Evolutionary conservation across 345 rosid species (phyloP).

Genomic region (Eucalyptus paniculata): DNA sequence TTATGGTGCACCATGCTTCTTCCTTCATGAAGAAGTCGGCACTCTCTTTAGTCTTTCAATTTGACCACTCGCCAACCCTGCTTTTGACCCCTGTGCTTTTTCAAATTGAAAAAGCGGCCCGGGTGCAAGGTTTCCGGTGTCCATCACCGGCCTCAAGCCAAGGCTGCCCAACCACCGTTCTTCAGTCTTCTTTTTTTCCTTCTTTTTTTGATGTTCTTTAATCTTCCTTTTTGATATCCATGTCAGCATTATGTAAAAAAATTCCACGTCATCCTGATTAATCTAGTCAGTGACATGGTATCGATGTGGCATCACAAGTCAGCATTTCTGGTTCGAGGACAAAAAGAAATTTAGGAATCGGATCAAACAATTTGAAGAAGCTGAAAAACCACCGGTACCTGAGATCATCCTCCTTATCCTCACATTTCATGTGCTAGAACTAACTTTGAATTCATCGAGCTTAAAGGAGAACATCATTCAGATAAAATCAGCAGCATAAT

Average conservation of each 20-base stretch:
- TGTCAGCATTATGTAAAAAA: not conserved
- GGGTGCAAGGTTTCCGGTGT: not conserved
- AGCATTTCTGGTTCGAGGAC: not conserved
- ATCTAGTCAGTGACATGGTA: not conserved
- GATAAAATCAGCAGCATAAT: not conserved
- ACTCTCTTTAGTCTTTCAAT: not conserved
- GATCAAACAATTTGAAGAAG: not conserved
- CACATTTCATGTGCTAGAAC: not conserved
- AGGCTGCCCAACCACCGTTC: not conserved
- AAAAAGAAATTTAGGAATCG: not conserved
- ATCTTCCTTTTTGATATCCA: not conserved
- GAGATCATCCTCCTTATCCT: not conserved
- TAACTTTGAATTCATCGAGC: not conserved
- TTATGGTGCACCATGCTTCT: not conserved
- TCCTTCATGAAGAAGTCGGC: not conserved
- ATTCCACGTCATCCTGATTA: not conserved
- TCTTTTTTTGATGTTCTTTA: not conserved
- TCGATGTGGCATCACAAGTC: not conserved
- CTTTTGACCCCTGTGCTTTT: not conserved
- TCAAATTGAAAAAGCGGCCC: not conserved
- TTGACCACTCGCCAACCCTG: not conserved
- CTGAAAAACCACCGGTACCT: not conserved
- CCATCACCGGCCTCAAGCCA: not conserved
- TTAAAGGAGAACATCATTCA: not conserved
- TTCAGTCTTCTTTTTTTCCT: not conserved